Conservation (phyloP, 73 alveolate species). For the Paraurostyla sp. region DNA sequence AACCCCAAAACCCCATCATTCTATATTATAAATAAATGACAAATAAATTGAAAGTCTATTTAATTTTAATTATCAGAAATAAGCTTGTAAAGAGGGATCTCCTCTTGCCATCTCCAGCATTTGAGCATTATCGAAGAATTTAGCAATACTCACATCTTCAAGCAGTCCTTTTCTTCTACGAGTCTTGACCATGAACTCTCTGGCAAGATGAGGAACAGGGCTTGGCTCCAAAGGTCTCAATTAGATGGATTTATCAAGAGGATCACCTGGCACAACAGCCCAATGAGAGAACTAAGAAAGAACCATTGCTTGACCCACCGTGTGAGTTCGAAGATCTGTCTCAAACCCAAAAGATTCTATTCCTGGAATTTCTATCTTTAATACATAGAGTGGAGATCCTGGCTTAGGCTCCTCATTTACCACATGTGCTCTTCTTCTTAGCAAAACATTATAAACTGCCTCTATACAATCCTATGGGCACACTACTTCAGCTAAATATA, state of each 20-base stretch:
- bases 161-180: conserved; percentile 96
- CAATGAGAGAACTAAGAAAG: conserved; percentile 95
- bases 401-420: conserved; percentile 84
- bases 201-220: conserved; percentile 95
- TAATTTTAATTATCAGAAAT: too few relatives aligned
- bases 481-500: conserved; percentile 90
- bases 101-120: conserved; percentile 86
- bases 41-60: too few relatives aligned
- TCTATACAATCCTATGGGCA: conserved; percentile 98
- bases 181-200: conserved; percentile 99
- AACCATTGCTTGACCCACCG: conserved; percentile 97
- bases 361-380: conserved; percentile 97
- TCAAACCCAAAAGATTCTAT: conserved; percentile 99
- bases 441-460: conserved; percentile 93
- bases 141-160: conserved; percentile 90
- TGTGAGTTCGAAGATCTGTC: conserved; percentile 98
- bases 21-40: too few relatives aligned
- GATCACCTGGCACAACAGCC: conserved; percentile 98
- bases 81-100: conserved; percentile 80
- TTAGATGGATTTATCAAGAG: conserved; percentile 93
- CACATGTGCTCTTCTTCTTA: conserved; percentile 96
- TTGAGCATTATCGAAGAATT: conserved; percentile 91
- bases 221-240: conserved; percentile 98
- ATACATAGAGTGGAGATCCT: conserved; percentile 93
- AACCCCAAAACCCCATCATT: too few relatives aligned